Base-by-base conservation (phyloP, 768 basidiomycete genomes). In the Lactarius indigo region DNA sequence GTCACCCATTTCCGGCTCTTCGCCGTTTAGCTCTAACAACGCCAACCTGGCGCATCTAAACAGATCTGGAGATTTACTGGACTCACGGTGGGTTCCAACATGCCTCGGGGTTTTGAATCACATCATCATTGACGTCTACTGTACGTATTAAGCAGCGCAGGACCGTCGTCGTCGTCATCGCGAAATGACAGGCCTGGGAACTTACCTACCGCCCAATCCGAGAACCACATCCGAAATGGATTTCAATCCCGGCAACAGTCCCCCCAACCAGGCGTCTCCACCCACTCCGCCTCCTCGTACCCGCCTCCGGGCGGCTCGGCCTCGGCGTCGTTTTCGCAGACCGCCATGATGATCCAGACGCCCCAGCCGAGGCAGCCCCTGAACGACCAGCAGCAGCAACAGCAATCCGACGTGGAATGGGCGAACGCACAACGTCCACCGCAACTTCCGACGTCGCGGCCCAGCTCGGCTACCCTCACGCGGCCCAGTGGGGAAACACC, bases 271-370 rank as follows among this genome's bases (percentile, higher is more conserved):
- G 56, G 30, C 9, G 42, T 42, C 42, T 7, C 66, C 1, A 15
- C 58, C 28, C 65, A 66, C 13, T 23, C 59, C 2, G 41, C 68
- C 0, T 55, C 64, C 9, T 69, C 68, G 5, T 71, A 61, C 31
- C 68, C 64, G 0, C 56, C 68, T 20, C 56, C 68, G 17, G 70
- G 68, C 30, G 70, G 68, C 30, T n/a, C 55, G 17, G 78, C 83
- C 33, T 81, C 81, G 5, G 61, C 76, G 3, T 78, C 83, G 17
- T 75, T 82, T 28, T 81, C 82, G 20, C 83, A 81, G 66, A 76
- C 77, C 33, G 74, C 73, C 10, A 74, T 76, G 72, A 77, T 80
- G 78, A 75, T 80, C 55, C 83, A 83, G 73, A 78, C 77, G 64
- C 74, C 76, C 47, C 72, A 79, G n/a, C 67, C 73, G 41, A 75